Base-by-base conservation (phyloP, 805 yeast genomes). In the Saccharomyces eubayanus region DNA sequence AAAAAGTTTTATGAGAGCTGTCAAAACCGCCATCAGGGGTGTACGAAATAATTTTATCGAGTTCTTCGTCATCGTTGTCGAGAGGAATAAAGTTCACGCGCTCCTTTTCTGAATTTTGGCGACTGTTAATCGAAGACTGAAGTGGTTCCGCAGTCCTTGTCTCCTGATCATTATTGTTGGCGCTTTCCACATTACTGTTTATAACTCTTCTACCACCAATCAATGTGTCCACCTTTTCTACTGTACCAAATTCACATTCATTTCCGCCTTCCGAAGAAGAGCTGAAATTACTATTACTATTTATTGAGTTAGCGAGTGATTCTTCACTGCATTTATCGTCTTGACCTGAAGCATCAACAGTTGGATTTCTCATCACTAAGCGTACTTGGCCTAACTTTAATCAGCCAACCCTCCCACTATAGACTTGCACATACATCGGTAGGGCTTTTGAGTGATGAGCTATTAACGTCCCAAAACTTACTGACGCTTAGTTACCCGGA, bases 1-100 rank as follows among this genome's bases (percentile, higher is more conserved):
- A 60, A 58, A 73, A 72, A 45, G 71, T 63, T 59, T 69, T 69
- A 50, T 69, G 71, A 3, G 59, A 47, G 5, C 49, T 40, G 27
- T 48, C 47, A 16, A 40, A 28, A 2, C 11, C 10, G 10, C 30
- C 48, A 14, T 46, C 11, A 27, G 11, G 30, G 6, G 29, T n/a
- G 10, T 46, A 36, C 16, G 43, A 36, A 36, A 36, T 36, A n/a
- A 36, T 36, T 11, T 36, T 21, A 16, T 36, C 48, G 28, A 27
- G 30, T 21, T 46, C 48, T 21, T 46, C 30, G n/a, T 21, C 48
- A 24, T 46, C 20, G 20, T 16, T 5, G n/a, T 46, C 30, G 10
- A 24, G 30, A 21, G 28, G 9, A 2, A 27, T 46, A 8, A 14
- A 9, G 20, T 6, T 27, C 5, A 16, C 30, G 8, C 21, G 48